phyloP scores from a whole-genome alignment of 2,329 filamentous ascomycete species.

The Pestalotiopsis sp. region DNA sequence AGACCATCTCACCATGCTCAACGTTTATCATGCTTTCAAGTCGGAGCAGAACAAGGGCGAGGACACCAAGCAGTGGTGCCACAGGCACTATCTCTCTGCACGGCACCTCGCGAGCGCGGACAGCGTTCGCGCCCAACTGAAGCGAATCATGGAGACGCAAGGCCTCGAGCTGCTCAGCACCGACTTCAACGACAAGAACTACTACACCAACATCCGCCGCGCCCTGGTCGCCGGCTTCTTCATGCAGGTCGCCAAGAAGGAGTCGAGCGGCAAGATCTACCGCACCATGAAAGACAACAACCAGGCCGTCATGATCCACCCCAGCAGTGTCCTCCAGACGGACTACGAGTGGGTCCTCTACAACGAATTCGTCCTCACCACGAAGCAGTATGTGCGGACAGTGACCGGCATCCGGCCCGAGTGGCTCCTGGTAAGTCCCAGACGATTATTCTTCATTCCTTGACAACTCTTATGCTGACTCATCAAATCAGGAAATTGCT shows the following conservation, averaged over 20 bases:
- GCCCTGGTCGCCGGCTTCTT: slow-evolving; percentile 95
- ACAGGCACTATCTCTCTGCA: slow-evolving; percentile 92
- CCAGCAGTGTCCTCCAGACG: slow-evolving; percentile 83
- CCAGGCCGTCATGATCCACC: slow-evolving; percentile 90
- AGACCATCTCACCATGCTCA: slow-evolving; percentile 93
- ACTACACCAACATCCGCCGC: slow-evolving; percentile 95
- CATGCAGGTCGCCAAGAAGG: slow-evolving; percentile 98
- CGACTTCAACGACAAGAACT: slow-evolving; percentile 91
- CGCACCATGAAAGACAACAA: slow-evolving; percentile 96
- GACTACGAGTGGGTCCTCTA: slow-evolving; percentile 98
- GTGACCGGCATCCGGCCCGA: slow-evolving; percentile 91
- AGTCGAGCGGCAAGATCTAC: slow-evolving; percentile 86
- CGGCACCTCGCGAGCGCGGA: slow-evolving; percentile 90
- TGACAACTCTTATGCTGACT: background rate
- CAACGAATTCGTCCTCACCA: slow-evolving; percentile 97
- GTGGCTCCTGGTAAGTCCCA: slow-evolving; percentile 78
- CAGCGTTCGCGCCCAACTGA: slow-evolving; percentile 88
- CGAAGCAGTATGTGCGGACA: slow-evolving; percentile 96
- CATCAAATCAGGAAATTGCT: slow-evolving; percentile 74
- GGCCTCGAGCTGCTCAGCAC: slow-evolving; percentile 86
- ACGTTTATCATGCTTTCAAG: slow-evolving; percentile 98
- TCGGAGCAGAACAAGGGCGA: slow-evolving; percentile 63
- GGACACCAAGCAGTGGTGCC: slow-evolving; percentile 89
- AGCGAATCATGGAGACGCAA: slow-evolving; percentile 94
- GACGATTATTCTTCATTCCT: background rate